phyloP scores from a whole-genome alignment of 2,329 filamentous ascomycete genomes.

The Neofusicoccum laricinum region DNA sequence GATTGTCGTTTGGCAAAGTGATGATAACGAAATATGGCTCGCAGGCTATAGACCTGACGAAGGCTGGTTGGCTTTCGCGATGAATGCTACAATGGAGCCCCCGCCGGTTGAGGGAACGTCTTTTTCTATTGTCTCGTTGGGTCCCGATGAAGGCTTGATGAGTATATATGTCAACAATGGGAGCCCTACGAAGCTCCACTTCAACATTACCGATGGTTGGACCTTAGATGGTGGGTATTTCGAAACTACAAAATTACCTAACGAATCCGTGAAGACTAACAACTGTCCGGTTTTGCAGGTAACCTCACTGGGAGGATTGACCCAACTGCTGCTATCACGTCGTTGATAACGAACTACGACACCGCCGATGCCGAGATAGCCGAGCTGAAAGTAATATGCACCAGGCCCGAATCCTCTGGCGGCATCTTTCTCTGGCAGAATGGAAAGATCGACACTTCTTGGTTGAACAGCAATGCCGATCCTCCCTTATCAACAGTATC shows the following conservation, averaged over 20 bases:
- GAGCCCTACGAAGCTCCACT: not conserved
- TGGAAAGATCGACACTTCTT: not conserved
- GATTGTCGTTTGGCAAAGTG: not conserved
- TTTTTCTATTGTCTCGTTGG: not conserved
- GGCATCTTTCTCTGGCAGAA: not conserved
- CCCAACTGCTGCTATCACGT: not conserved
- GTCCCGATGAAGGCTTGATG: not conserved
- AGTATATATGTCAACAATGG: conserved; percentile 2
- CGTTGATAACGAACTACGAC: conserved; percentile 10
- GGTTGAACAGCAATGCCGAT: conserved; percentile 2
- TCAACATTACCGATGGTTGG: conserved; percentile 5
- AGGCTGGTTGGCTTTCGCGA: not conserved
- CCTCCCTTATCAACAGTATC: not conserved
- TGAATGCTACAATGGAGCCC: not conserved
- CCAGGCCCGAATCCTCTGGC: not conserved
- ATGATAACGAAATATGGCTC: not conserved
- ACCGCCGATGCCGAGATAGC: not conserved
- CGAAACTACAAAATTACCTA: not conserved
- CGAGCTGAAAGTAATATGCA: not conserved
- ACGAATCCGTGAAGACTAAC: not conserved
- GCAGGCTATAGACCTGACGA: not conserved
- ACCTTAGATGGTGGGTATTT: not conserved
- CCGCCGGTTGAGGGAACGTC: not conserved
- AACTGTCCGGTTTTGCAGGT: not conserved
- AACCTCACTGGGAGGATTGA: not conserved